Conservation (phyloP, 2,329 filamentous ascomycete species). For the Cyphellophora europaea region DNA sequence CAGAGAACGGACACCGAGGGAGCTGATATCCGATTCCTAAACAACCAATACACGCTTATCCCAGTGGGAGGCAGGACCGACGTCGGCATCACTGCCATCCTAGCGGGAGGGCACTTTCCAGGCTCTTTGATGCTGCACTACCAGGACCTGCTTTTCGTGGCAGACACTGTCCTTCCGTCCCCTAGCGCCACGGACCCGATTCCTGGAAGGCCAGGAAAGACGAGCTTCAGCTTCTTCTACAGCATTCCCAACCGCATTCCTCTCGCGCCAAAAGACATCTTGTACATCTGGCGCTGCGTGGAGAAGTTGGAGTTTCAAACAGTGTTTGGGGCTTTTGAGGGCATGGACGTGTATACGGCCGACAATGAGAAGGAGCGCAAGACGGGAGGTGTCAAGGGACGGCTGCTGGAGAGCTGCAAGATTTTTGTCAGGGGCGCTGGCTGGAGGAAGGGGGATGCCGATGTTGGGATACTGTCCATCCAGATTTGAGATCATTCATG, state of each 20-base stretch:
- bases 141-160: constrained; percentile 52
- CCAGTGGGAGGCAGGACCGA: no score
- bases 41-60: neutral
- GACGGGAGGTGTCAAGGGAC: no score
- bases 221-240: constrained; percentile 12
- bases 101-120: constrained; percentile 69
- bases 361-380: no score
- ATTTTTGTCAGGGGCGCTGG: no score
- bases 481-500: no score
- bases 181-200: no score
- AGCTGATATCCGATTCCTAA: neutral
- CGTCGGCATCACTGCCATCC: constrained; percentile 54
- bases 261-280: constrained; percentile 52
- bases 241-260: constrained; percentile 45
- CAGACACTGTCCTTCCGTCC: constrained; percentile 65
- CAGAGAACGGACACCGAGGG: constrained; percentile 24
- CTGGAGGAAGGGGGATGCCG: no score
- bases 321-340: no score
- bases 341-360: no score
- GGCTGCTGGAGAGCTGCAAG: no score
- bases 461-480: constrained; percentile 12
- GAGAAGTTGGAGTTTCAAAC: constrained; percentile 57
- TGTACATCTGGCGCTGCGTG: constrained; percentile 61
- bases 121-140: constrained; percentile 44
- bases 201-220: no score